A percentile compares a stretch with the other conserved stretches of the same genome.
Evolutionary conservation across 306 rosid genomes (phyloP).

Genomic region (Bauhinia variegata): DNA sequence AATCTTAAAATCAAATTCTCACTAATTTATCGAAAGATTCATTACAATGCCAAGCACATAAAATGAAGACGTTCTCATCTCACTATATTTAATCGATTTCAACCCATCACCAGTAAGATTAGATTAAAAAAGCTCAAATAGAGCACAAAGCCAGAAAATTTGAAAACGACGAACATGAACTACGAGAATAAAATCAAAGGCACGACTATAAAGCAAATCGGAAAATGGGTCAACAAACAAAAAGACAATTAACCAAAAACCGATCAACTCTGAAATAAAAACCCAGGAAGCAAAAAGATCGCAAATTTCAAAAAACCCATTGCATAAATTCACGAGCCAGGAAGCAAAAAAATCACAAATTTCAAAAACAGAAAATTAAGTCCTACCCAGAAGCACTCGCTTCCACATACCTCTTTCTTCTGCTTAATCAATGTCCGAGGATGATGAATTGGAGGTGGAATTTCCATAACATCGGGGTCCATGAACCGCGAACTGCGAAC

Average conservation of each 20-base stretch:
- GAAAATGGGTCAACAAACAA: neutral
- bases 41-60: neutral
- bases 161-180: neutral
- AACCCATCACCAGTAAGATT: neutral
- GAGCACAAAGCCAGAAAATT: conserved; percentile 23
- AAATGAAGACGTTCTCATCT: neutral
- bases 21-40: too few species aligned
- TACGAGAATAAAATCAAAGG: conserved; percentile 4
- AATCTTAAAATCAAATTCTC: too few species aligned
- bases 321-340: too few species aligned
- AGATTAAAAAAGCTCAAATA: conserved; percentile 1
- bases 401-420: conserved; percentile 52
- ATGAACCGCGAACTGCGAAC: conserved; percentile 33
- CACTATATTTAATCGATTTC: conserved; percentile 21
- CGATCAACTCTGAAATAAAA: conserved; percentile 7
- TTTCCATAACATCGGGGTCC: conserved; percentile 64
- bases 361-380: neutral
- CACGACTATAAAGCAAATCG: conserved; percentile 2
- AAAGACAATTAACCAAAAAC: conserved; percentile 1
- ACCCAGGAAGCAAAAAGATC: neutral
- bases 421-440: conserved; percentile 41
- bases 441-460: conserved; percentile 41
- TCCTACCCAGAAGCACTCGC: neutral
- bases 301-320: too few species aligned
- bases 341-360: too few species aligned